These are phyloP conservation scores for Paraurostyla sp. DNA, from an alignment of 73 alveolate genomes.

Conservation along the genomic window DNA sequence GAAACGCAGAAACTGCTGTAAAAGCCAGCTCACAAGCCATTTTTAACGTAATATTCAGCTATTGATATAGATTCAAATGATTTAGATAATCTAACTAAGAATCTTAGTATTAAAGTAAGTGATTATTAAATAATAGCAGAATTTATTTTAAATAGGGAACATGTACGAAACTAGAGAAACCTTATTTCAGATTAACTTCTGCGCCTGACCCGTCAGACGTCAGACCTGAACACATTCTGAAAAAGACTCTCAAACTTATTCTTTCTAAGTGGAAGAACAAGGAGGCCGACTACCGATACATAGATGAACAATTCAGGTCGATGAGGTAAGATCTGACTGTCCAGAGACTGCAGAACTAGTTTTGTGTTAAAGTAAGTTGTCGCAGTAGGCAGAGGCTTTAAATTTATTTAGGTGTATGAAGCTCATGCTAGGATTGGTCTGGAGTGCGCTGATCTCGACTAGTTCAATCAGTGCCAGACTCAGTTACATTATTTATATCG, in stretches of 20 bases:
- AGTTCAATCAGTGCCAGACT: constrained; percentile 88
- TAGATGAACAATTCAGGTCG: constrained; percentile 84
- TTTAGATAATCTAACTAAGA: constrained; percentile 27
- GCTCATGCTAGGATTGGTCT: constrained; percentile 91
- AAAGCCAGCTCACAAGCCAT: background rate
- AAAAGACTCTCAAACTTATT: constrained; percentile 74
- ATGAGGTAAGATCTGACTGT: constrained; percentile 87
- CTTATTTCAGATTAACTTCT: constrained; percentile 83
- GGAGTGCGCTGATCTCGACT: constrained; percentile 85
- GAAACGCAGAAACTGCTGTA: background rate
- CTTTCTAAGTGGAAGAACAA: constrained; percentile 79
- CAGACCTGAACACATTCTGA: constrained; percentile 86
- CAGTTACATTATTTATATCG: constrained; percentile 77
- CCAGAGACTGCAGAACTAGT: constrained; percentile 80
- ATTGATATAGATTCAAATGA: constrained; percentile 38
- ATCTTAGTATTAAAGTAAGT: constrained; percentile 57
- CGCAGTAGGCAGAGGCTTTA: background rate
- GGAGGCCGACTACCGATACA: constrained; percentile 78
- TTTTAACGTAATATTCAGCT: constrained; percentile 29
- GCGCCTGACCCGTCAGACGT: constrained; percentile 87
- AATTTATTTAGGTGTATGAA: constrained; percentile 77
- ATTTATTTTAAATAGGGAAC: too few relatives aligned
- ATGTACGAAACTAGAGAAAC: constrained; percentile 82
- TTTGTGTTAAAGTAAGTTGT: constrained; percentile 72
- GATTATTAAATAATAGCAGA: too few relatives aligned